Evolutionary conservation across 2,329 filamentous ascomycete genomes (phyloP).

Genomic region (Aspergillus puulaauensis): DNA sequence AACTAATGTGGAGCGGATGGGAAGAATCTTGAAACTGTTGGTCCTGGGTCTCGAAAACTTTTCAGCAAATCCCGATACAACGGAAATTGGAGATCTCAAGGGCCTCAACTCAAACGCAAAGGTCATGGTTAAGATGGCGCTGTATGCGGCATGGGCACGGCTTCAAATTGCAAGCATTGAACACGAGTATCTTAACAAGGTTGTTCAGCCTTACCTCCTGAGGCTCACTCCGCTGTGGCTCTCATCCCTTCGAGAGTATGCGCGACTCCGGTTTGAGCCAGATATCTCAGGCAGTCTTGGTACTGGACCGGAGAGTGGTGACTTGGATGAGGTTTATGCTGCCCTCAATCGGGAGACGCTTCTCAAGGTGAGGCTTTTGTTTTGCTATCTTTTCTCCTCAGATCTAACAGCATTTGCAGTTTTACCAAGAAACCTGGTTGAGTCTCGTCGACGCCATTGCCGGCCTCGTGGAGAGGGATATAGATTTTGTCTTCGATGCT

Average conservation of each 20-base stretch:
- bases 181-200: slow-evolving; percentile 82
- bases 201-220: slow-evolving; percentile 86
- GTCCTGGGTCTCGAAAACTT: slow-evolving; percentile 92
- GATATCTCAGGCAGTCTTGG: slow-evolving; percentile 92
- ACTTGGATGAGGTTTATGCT: slow-evolving; percentile 90
- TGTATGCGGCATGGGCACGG: slow-evolving; percentile 96
- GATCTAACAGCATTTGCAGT: slow-evolving; percentile 44
- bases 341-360: slow-evolving; percentile 92
- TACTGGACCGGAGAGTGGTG: slow-evolving; percentile 76
- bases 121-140: slow-evolving; percentile 97
- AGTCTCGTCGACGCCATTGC: slow-evolving; percentile 97
- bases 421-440: slow-evolving; percentile 97
- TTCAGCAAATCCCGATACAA: slow-evolving; percentile 72
- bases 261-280: slow-evolving; percentile 88
- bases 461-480: slow-evolving; percentile 95
- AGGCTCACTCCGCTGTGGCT: slow-evolving; percentile 92
- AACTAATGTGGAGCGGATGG: slow-evolving; percentile 97
- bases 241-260: slow-evolving; percentile 88
- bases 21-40: slow-evolving; percentile 89
- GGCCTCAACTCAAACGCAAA: slow-evolving; percentile 93
- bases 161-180: slow-evolving; percentile 93
- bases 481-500: slow-evolving; percentile 95
- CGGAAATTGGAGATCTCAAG: slow-evolving; percentile 87
- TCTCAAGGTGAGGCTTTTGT: slow-evolving; percentile 56
- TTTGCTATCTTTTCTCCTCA: background rate